Evolutionary conservation across 352 stramenopile genomes (phyloP).

Genomic region (Peronospora destructor): DNA sequence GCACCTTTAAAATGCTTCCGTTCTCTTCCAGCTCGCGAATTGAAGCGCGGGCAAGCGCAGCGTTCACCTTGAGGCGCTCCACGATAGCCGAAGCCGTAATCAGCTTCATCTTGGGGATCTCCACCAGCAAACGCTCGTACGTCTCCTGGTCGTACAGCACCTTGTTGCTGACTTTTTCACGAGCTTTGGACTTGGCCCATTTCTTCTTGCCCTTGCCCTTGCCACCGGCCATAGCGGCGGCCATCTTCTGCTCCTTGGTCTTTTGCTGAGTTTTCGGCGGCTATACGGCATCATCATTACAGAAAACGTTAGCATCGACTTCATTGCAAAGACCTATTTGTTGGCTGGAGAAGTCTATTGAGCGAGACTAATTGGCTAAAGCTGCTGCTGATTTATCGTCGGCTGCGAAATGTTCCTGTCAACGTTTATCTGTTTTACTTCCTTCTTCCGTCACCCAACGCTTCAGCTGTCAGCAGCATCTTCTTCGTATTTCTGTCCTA

Average conservation of each 20-base stretch:
- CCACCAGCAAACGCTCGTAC: constrained; percentile 95
- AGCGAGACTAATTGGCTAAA: neutral
- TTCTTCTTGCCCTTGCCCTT: constrained; percentile 99
- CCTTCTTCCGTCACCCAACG: neutral
- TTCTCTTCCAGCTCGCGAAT: constrained; percentile 95
- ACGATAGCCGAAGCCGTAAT: constrained; percentile 98
- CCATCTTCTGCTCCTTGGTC: constrained; percentile 99
- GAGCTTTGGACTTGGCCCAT: constrained; percentile 99
- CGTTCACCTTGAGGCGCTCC: constrained; percentile 99
- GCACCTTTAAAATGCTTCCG: constrained; percentile 92
- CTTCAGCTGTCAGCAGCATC: constrained; percentile 1
- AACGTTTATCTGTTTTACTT: neutral
- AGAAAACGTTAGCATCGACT: constrained; percentile 15
- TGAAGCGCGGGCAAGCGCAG: constrained; percentile 93
- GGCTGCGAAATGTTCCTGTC: neutral
- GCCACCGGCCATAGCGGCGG: constrained; percentile 96
- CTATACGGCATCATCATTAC: constrained; percentile 34
- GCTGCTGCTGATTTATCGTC: constrained; percentile 13
- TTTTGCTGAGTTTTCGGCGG: constrained; percentile 99
- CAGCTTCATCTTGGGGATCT: constrained; percentile 99
- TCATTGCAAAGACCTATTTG: constrained; percentile 3
- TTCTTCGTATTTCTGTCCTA: constrained; percentile 9
- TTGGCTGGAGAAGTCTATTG: neutral
- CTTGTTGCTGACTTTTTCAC: constrained; percentile 99
- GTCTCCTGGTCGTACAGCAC: constrained; percentile 99